Evolutionary conservation across 2,329 filamentous ascomycete genomes (phyloP).

Genomic region (Microcyclospora pomicola): DNA sequence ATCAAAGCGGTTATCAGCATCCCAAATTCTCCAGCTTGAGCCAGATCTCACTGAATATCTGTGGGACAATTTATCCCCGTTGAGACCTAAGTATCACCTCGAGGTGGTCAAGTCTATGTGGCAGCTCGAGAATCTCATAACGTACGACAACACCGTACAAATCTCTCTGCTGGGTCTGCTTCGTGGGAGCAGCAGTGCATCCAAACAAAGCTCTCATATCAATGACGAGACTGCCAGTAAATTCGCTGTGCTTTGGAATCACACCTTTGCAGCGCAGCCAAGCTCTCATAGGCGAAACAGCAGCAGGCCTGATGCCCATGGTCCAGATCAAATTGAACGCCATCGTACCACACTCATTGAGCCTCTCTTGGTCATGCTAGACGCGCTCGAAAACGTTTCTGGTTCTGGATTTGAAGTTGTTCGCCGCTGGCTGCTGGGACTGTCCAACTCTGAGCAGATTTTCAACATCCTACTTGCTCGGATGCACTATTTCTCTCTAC

Average conservation of each 20-base stretch:
- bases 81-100: conserved; percentile 82
- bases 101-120: conserved; percentile 79
- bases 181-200: not conserved
- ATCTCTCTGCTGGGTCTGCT: conserved; percentile 8
- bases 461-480: conserved; percentile 22
- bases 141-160: conserved; percentile 7
- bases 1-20: not conserved
- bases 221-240: conserved; percentile 46
- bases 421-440: conserved; percentile 63
- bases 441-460: conserved; percentile 38
- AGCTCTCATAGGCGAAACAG: conserved; percentile 15
- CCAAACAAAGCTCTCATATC: not conserved
- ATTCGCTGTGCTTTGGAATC: conserved; percentile 71
- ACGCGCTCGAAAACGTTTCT: conserved; percentile 58
- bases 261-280: conserved; percentile 36
- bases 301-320: conserved; percentile 13
- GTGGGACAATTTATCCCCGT: conserved; percentile 71
- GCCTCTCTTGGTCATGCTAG: conserved; percentile 69
- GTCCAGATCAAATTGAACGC: conserved; percentile 7
- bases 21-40: conserved; percentile 35
- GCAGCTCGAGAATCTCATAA: conserved; percentile 51
- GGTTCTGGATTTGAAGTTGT: conserved; percentile 64
- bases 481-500: conserved; percentile 2
- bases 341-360: conserved; percentile 53
- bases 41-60: conserved; percentile 55